Evolutionary conservation across 345 rosid species (phyloP), one percentile per base, ranked within the genome.

Genomic region (Eucalyptus camaldulensis): DNA sequence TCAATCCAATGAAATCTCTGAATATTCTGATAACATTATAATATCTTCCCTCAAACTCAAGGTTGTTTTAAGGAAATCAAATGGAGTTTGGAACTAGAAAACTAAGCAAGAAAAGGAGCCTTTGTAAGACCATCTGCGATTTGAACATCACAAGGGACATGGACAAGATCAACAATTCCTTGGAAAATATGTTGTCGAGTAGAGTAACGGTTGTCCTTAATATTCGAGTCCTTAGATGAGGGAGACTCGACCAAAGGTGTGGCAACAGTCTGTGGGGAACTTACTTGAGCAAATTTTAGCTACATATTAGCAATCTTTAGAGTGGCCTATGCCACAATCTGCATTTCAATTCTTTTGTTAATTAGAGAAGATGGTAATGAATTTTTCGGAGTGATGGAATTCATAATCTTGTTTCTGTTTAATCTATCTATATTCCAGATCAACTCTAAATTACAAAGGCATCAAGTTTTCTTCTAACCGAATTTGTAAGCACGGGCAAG

Each of bases 221-320:
- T 1, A 56, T 9, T 24, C 6, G 0, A 22, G 29, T 10, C 62
- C 62, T 24, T 0, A 56, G 29, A 56, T 24, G 62, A 56, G 62
- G 62, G 27, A 56, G 62, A 56, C 62, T 56, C 13, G 0, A 56
- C 62, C 62, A 1, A 56, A 56, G 62, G 13, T 0, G 1, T 24
- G 62, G 62, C 29, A 22, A 56, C 1, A 8, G 62, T 56, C 3
- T 19, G 1, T 56, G 62, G 62, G 62, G 0, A 56, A 24, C 62
- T 56, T 56, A 56, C 62, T 56, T 24, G 62, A 56, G 29, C 62
- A 53, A 19, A 19, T 53, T 53, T 53, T 53, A 53, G 10, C 24
- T 0, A 53, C 56, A 53, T 53, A 7, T 0, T 7, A 53, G 56
- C 56, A 53, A 53, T 8, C 10, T 53, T 53, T 53, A 19, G 56